phyloP scores from a whole-genome alignment of 1,284 basidiomycete species.

The Coniophora puteana region DNA sequence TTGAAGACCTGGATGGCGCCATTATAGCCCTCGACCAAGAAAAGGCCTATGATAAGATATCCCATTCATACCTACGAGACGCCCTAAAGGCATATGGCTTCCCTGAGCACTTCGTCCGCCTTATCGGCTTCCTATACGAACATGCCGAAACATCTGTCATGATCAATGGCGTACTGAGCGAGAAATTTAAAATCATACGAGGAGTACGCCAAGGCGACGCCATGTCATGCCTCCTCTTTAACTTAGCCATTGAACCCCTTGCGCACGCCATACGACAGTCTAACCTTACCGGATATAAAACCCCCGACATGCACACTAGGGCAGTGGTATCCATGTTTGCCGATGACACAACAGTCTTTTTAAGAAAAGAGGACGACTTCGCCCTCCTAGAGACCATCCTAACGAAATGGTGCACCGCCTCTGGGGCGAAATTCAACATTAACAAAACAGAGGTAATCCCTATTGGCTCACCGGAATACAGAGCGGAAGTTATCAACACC shows the following conservation, averaged over 20 bases:
- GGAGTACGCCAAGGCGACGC: conserved; percentile 11
- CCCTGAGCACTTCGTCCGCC: conserved; percentile 24
- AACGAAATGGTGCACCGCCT: neutral
- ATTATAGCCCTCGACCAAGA: conserved; percentile 36
- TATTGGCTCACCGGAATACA: conserved; percentile 18
- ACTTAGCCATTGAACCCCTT: conserved; percentile 10
- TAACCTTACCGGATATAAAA: neutral
- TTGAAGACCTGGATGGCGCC: conserved; percentile 20
- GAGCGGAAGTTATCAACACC: conserved; percentile 3
- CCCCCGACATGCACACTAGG: neutral
- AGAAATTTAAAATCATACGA: neutral
- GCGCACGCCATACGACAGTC: neutral
- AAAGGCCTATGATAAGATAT: conserved; percentile 36
- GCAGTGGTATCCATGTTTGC: neutral
- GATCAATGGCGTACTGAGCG: conserved; percentile 31
- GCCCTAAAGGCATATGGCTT: conserved; percentile 19
- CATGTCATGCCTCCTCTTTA: conserved; percentile 36
- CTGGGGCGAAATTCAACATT: neutral
- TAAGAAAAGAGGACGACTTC: neutral
- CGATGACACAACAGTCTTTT: neutral
- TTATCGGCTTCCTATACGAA: conserved; percentile 28
- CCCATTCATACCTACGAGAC: conserved; percentile 30
- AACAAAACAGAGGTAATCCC: conserved; percentile 25
- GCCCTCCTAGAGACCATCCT: neutral
- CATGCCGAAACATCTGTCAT: conserved; percentile 28